Conservation (phyloP, 805 yeast genomes). For the Suhomyces sp. region DNA sequence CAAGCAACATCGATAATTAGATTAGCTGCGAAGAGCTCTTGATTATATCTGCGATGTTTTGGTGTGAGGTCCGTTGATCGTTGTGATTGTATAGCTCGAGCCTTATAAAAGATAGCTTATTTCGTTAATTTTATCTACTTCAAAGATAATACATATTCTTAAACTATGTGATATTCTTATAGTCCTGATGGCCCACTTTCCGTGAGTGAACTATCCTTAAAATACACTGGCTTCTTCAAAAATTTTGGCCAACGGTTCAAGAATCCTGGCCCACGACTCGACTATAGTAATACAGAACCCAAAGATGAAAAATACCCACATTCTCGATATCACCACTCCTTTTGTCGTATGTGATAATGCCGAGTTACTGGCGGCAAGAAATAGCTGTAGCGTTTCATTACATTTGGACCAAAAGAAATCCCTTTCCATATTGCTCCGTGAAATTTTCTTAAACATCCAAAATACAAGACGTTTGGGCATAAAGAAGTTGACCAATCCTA, state of each 20-base stretch:
- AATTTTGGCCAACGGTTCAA: neutral
- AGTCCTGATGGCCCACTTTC: no score
- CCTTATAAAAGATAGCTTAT: no score
- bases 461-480: slow-evolving; percentile 3
- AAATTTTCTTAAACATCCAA: slow-evolving; percentile 7
- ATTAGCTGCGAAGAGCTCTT: no score
- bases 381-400: slow-evolving; percentile 13
- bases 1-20: no score
- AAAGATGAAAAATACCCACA: slow-evolving; percentile 18
- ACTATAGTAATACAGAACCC: slow-evolving; percentile 11
- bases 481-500: neutral
- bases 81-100: no score
- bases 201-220: no score
- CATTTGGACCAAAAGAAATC: slow-evolving; percentile 8
- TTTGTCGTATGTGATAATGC: slow-evolving; percentile 14
- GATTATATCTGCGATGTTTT: no score
- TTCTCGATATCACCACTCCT: slow-evolving; percentile 15
- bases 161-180: no score
- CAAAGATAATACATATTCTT: no score
- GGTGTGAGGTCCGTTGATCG: no score
- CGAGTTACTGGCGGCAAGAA: slow-evolving; percentile 17
- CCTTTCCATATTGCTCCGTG: slow-evolving; percentile 2
- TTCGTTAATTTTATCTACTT: no score
- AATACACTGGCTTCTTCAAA: neutral
- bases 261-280: slow-evolving; percentile 8